Percentiles rank a stretch among this genome's conserved stretches.
phyloP scores from a whole-genome alignment of 2,329 filamentous ascomycete genomes.

The Madurella fahalii region DNA sequence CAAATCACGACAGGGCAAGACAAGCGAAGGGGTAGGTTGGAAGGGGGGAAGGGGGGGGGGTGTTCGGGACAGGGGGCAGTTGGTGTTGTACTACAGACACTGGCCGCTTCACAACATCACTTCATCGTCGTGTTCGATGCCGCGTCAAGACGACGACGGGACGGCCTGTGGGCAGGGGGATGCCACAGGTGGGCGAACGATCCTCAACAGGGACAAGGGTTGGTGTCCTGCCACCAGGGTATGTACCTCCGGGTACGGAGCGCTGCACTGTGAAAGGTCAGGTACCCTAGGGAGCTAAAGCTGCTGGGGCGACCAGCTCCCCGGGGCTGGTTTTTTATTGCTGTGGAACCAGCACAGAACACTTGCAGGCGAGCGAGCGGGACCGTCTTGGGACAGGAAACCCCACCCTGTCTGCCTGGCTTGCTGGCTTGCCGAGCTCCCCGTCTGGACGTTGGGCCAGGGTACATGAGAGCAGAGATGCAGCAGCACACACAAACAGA shows the following conservation, averaged over 20 bases:
- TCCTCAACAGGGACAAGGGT: slow-evolving; percentile 14
- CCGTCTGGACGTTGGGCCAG: slow-evolving; percentile 18
- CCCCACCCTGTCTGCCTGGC: slow-evolving; percentile 17
- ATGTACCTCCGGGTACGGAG: neutral
- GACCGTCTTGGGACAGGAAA: slow-evolving; percentile 11
- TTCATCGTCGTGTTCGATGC: neutral
- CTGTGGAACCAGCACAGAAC: neutral
- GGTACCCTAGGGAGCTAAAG: slow-evolving; percentile 8
- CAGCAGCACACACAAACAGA: slow-evolving; percentile 9
- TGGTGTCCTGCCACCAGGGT: neutral
- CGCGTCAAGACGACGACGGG: no score
- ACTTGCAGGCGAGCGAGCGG: neutral
- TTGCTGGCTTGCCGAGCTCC: slow-evolving; percentile 15
- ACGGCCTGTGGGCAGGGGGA: no score
- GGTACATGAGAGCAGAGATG: slow-evolving; percentile 10
- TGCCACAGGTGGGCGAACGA: slow-evolving; percentile 17
- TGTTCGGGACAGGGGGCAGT: slow-evolving; percentile 2
- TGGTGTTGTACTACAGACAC: slow-evolving; percentile 3
- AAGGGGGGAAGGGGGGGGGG: slow-evolving; percentile 4
- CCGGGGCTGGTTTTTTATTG: slow-evolving; percentile 10
- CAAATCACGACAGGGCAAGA: slow-evolving; percentile 20
- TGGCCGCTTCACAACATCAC: slow-evolving; percentile 8
- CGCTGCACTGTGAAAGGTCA: neutral
- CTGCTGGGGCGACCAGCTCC: slow-evolving; percentile 16
- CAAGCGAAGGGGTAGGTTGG: slow-evolving; percentile 10